Base-by-base conservation (phyloP, 345 rosid genomes). In the Eucalyptus sp. region DNA sequence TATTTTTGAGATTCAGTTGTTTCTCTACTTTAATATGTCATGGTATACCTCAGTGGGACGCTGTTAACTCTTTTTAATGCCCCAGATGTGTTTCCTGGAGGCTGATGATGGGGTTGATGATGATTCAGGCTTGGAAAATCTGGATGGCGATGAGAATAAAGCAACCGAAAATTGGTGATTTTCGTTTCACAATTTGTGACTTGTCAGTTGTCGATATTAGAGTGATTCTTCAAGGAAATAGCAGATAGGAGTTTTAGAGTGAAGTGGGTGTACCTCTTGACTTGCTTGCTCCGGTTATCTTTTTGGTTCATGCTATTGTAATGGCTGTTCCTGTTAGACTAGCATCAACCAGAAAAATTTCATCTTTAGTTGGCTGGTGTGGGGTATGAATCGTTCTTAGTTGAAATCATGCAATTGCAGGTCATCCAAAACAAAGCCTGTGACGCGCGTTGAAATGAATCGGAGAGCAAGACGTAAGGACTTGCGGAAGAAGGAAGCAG, bases 401-500 rank as follows among this genome's bases (percentile, higher is more conserved):
- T 62, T 66, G 54, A 29, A 22, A 48, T 33, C 10, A 83, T 88
- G 71, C 86, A 90, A 64, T 68, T 87, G 88, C 93, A 98, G 99
- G 89, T 81, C 93, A 60, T 89, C 37, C 20, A 95, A 93, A 87
- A 86, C 86, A 27, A 95, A 93, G 94, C 94, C 92, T 92, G 94
- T 97, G 76, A 96, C 98, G n/a, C 94, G 94, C 13, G 98, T 94
- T 89, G 96, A 91, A 87, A 90, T 94, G 86, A 98, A 98, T 92
- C 96, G 91, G 94, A 94, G 98, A 92, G 92, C 92, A 79, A 96
- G 96, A 89, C 93, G 89, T 43, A 98, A 94, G 91, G 98, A 92
- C 81, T 56, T 85, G 68, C 90, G 84, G 89, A 95, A 87, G 87
- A 92, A 93, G 91, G 94, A 94, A 91, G 91, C 93, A 17, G 95